Conservation (phyloP, 83 land plant species). For the Thuja plicata region DNA sequence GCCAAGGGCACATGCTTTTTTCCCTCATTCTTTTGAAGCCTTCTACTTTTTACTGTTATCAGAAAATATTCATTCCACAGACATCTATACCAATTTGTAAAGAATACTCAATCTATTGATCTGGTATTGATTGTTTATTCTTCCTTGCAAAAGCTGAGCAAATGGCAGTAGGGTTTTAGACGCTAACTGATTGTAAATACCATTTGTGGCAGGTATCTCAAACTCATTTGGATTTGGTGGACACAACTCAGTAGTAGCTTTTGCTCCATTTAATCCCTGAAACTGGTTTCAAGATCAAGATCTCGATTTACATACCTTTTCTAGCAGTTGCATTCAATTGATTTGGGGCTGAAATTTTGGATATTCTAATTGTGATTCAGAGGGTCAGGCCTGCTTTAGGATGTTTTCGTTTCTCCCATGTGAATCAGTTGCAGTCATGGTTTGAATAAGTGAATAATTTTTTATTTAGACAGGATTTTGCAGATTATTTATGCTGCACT, state of each 20-base stretch:
- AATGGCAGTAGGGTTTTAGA: neutral
- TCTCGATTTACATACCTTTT: neutral
- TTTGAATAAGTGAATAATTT: constrained; percentile 6
- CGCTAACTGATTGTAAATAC: neutral
- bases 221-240: constrained; percentile 82
- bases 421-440: neutral
- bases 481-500: neutral
- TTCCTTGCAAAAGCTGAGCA: neutral
- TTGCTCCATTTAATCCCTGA: constrained; percentile 70
- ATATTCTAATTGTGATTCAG: neutral
- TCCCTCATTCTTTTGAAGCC: neutral
- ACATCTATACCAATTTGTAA: neutral
- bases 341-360: neutral
- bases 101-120: neutral
- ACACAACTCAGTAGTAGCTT: constrained; percentile 64
- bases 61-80: neutral
- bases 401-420: neutral
- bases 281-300: neutral
- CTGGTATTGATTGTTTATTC: neutral
- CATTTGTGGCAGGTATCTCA: constrained; percentile 39
- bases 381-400: neutral
- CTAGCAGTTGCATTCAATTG: neutral
- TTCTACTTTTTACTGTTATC: neutral
- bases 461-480: neutral
- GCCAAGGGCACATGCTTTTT: neutral